Conservation (phyloP, 2,329 filamentous ascomycete genomes). For the Xylariaceae sp. region DNA sequence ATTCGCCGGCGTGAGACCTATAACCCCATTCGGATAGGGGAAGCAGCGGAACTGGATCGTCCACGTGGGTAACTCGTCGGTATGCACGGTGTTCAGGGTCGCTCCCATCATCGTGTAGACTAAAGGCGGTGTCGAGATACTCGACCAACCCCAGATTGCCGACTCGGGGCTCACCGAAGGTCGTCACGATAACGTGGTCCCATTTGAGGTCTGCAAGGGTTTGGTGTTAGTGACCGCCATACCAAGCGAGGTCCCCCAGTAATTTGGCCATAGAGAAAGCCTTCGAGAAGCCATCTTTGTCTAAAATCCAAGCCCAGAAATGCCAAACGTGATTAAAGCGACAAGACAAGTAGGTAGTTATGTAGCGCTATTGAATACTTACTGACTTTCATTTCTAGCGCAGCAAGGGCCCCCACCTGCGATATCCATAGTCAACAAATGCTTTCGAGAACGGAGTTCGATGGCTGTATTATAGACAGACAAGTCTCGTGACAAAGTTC, state of each 20-base stretch:
- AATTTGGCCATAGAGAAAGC: neutral
- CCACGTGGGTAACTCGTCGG: constrained; percentile 74
- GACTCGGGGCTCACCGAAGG: constrained; percentile 79
- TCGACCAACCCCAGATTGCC: constrained; percentile 52
- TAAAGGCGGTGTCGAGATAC: constrained; percentile 51
- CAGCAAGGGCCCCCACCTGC: constrained; percentile 57
- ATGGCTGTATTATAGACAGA: neutral
- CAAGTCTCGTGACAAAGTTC: no score
- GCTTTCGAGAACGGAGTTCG: neutral
- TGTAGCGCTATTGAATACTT: neutral
- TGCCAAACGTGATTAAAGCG: neutral
- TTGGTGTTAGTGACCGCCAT: neutral
- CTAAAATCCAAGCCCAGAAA: neutral
- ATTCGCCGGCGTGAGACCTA: constrained; percentile 75
- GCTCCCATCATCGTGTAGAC: constrained; percentile 33
- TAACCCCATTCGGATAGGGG: constrained; percentile 88
- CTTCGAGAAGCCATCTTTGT: neutral
- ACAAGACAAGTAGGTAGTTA: neutral
- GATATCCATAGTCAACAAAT: neutral
- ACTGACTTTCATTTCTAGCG: constrained; percentile 66
- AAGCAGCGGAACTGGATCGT: constrained; percentile 84
- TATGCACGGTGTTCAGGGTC: constrained; percentile 43
- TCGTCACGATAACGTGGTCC: constrained; percentile 70
- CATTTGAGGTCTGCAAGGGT: constrained; percentile 50
- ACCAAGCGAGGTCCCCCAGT: neutral